Conservation (phyloP, 345 rosid genomes). For the Pistacia vera region DNA sequence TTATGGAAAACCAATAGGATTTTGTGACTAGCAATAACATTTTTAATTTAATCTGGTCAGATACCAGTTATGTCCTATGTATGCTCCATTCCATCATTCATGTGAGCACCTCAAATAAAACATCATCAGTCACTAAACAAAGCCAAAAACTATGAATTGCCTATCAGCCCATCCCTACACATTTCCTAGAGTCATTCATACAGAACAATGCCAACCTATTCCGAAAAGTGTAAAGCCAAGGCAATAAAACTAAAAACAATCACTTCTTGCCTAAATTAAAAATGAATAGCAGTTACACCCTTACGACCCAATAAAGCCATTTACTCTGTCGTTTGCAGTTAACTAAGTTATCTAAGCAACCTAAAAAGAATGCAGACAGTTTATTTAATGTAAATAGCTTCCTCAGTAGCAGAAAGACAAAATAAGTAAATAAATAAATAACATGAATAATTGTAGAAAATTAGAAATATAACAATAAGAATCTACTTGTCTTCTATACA, state of each 20-base stretch:
- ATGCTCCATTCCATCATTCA: background rate
- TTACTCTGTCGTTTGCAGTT: too few relatives aligned
- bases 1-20: background rate
- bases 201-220: too few relatives aligned
- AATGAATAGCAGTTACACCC: too few relatives aligned
- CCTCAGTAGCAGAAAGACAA: background rate
- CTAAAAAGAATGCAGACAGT: background rate
- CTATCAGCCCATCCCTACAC: background rate
- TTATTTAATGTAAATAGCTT: background rate
- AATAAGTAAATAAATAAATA: background rate
- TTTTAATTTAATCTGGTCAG: background rate
- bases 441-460: background rate
- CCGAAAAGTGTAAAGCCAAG: too few relatives aligned
- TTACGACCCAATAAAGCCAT: too few relatives aligned
- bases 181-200: too few relatives aligned
- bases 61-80: background rate
- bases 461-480: background rate
- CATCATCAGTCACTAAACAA: background rate
- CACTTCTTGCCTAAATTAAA: too few relatives aligned
- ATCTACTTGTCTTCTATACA: background rate
- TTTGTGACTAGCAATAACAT: background rate
- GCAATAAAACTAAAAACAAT: too few relatives aligned
- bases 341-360: background rate
- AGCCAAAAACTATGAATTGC: background rate
- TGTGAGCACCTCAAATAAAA: background rate